phyloP scores from a whole-genome alignment of 2,329 filamentous ascomycete genomes.

The Dryadomyces quercivorus region DNA sequence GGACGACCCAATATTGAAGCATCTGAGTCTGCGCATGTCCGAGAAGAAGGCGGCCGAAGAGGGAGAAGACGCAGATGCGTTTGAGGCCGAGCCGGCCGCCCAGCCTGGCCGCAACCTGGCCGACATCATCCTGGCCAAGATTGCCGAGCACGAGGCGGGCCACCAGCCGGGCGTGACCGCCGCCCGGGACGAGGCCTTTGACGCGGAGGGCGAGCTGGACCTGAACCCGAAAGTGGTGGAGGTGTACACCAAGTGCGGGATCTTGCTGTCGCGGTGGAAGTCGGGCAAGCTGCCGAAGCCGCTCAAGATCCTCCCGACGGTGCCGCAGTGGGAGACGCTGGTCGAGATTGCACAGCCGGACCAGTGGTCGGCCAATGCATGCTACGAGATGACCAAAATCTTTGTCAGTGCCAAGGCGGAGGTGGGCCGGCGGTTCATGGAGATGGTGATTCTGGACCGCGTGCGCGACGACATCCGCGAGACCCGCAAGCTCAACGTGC shows the following conservation, averaged over 20 bases:
- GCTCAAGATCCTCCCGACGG: slow-evolving; percentile 89
- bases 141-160: slow-evolving; percentile 72
- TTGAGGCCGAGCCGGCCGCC: slow-evolving; percentile 16
- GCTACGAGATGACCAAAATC: slow-evolving; percentile 81
- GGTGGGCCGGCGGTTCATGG: slow-evolving; percentile 74
- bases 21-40: slow-evolving; percentile 19
- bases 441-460: slow-evolving; percentile 73
- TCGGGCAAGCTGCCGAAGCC: slow-evolving; percentile 94
- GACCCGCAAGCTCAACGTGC: slow-evolving; percentile 88
- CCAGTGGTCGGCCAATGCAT: slow-evolving; percentile 58
- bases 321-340: slow-evolving; percentile 62
- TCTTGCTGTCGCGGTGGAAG: slow-evolving; percentile 79
- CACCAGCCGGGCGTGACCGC: background rate
- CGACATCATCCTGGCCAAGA: slow-evolving; percentile 87
- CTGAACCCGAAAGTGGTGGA: slow-evolving; percentile 86
- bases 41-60: slow-evolving; percentile 13
- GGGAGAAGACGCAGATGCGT: slow-evolving; percentile 30
- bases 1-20: slow-evolving; percentile 59
- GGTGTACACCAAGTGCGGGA: slow-evolving; percentile 79
- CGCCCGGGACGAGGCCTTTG: slow-evolving; percentile 34
- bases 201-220: slow-evolving; percentile 70
- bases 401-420: slow-evolving; percentile 77
- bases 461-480: slow-evolving; percentile 93
- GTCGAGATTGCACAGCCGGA: slow-evolving; percentile 40
- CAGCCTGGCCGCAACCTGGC: slow-evolving; percentile 60